Conservation (phyloP, 139 green algal species). For the Pseudopediastrum boryanum region DNA sequence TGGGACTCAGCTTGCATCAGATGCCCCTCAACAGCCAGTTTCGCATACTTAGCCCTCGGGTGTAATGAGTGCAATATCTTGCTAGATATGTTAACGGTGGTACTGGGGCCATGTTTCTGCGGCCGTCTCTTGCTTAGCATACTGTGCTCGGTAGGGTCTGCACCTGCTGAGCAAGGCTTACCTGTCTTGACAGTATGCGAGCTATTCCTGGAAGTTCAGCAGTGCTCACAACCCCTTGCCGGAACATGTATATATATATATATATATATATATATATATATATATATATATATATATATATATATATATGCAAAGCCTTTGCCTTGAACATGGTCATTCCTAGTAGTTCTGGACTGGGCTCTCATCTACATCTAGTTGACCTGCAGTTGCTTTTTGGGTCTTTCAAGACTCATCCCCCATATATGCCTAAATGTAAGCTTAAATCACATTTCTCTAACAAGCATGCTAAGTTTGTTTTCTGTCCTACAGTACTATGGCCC, state of each 20-base stretch:
- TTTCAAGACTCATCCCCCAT: not conserved
- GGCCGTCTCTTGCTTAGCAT: not conserved
- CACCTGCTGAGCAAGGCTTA: too few species aligned
- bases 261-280: too few species aligned
- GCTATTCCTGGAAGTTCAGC: too few species aligned
- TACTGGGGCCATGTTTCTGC: not conserved
- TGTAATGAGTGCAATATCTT: not conserved
- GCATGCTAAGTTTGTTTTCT: not conserved
- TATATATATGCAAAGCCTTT: not conserved
- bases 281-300: too few species aligned
- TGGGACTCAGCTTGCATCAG: too few species aligned
- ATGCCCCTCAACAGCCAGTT: not conserved
- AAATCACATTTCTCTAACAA: not conserved
- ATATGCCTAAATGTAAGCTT: not conserved
- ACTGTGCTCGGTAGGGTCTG: too few species aligned
- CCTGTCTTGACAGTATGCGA: too few species aligned
- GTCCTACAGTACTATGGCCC: constrained; percentile 92
- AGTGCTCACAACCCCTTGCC: too few species aligned
- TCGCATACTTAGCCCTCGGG: not conserved
- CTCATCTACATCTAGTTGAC: not conserved
- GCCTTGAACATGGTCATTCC: not conserved
- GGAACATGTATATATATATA: too few species aligned
- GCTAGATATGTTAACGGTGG: not conserved
- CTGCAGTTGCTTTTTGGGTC: not conserved
- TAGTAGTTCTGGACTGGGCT: not conserved